Evolutionary conservation across 2,329 filamentous ascomycete species (phyloP), one percentile per base, ranked within the genome.

Genomic region (Botrytis fragariae): DNA sequence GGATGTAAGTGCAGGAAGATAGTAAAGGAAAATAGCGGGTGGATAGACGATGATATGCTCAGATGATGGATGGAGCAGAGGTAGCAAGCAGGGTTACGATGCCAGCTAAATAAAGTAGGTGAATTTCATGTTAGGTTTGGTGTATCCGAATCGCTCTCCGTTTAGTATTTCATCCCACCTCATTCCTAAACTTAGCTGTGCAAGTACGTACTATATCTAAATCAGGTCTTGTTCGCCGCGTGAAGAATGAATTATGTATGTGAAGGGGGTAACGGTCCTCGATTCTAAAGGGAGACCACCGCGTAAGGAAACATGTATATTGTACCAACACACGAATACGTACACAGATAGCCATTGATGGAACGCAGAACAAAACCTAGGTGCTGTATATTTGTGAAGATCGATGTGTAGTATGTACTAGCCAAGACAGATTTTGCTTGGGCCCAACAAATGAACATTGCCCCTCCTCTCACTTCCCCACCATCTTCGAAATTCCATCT

Each of bases 1-100:
- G 35, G 61, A 72, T 59, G 70, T 67, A 51, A 29, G 62, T 67
- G 61, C 45, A 72, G 70, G 48, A 57, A 51, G 45, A 67, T 29
- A 18, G 61, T 14, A 29, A 51, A 64, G 60, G 44, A n/a, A 59
- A 65, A 48, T 29, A 22, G 29, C n/a, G 61, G 48, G n/a, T 39
- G 48, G 69, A 64, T 37, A 45, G 51, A 48, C 57, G 62, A 54
- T 63, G 69, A 72, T 72, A 42, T 67, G 70, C 61, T 72, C 70
- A 57, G 35, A 67, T 72, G 70, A 51, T 67, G 32, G 32, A 67
- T 67, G 45, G 44, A 54, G 64, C 45, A 67, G 37, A 54, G 64
- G 64, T 39, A 51, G 29, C 9, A 14, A 44, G 44, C 63, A 67
- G 64, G 64, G 64, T 67, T 67, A n/a, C 64, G 32, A 54, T 54